Evolutionary conservation across 768 basidiomycete genomes (phyloP).

Genomic region (Pulveroboletus sp.): DNA sequence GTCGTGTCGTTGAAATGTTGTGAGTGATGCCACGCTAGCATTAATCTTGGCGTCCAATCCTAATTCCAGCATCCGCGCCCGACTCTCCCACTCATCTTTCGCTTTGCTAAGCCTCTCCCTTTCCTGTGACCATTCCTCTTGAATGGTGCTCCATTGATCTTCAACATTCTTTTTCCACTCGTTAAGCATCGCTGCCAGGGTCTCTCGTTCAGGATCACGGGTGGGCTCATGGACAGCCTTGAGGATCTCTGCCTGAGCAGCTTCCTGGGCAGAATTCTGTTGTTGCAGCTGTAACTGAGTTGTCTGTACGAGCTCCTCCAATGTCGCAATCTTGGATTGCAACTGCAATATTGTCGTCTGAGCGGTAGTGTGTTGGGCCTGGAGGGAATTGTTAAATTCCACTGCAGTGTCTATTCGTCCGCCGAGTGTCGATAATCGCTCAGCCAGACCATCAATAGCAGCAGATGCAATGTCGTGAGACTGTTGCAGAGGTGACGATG

Average conservation of each 20-base stretch:
- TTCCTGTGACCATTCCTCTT: conserved; percentile 81
- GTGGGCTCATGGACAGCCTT: conserved; percentile 32
- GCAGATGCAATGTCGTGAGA: conserved; percentile 26
- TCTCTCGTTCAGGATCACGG: conserved; percentile 40
- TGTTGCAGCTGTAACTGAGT: conserved; percentile 39
- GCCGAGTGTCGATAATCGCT: conserved; percentile 57
- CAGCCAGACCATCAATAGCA: conserved; percentile 53
- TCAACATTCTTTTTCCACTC: conserved; percentile 80
- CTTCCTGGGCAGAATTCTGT: conserved; percentile 34
- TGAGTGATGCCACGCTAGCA: conserved; percentile 28
- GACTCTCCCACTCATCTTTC: conserved; percentile 76
- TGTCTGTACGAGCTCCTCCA: conserved; percentile 65
- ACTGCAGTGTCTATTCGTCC: conserved; percentile 74
- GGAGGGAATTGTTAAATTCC: conserved; percentile 65
- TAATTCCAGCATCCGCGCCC: conserved; percentile 48
- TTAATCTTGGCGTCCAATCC: conserved; percentile 45
- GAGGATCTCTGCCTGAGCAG: conserved; percentile 31
- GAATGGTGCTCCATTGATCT: conserved; percentile 70
- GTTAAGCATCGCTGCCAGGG: conserved; percentile 48
- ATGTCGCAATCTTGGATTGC: conserved; percentile 59
- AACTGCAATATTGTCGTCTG: conserved; percentile 66
- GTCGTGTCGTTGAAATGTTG: conserved; percentile 35
- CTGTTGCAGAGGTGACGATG: conserved; percentile 14
- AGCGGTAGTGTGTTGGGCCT: conserved; percentile 72
- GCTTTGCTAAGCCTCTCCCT: conserved; percentile 68